phyloP scores from a whole-genome alignment of 2,329 filamentous ascomycete genomes.

The Didymella exigua region DNA sequence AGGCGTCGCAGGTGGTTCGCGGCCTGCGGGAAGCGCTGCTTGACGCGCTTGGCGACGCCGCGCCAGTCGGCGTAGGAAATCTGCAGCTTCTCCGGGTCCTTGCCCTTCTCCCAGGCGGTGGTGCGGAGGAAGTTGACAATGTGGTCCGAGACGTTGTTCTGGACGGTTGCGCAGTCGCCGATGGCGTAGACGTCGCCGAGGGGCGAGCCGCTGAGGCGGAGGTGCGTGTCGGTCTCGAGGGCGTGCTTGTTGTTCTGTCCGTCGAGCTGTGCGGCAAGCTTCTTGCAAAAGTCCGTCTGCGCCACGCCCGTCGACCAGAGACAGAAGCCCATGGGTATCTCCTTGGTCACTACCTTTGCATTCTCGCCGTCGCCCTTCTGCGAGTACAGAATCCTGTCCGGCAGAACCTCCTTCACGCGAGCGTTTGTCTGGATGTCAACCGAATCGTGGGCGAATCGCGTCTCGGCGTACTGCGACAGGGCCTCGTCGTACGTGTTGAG shows the following conservation, averaged over 20 bases:
- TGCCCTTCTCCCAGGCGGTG: conserved; percentile 88
- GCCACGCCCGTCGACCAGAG: conserved; percentile 96
- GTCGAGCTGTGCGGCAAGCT: conserved; percentile 75
- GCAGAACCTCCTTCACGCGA: conserved; percentile 83
- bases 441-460: conserved; percentile 86
- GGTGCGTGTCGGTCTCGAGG: conserved; percentile 91
- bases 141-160: conserved; percentile 94
- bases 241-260: conserved; percentile 87
- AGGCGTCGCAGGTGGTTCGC: conserved; percentile 83
- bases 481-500: conserved; percentile 98
- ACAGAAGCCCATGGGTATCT: conserved; percentile 94
- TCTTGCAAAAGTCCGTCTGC: conserved; percentile 80
- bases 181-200: conserved; percentile 95
- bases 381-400: conserved; percentile 85
- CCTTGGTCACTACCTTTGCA: conserved; percentile 80
- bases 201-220: conserved; percentile 85
- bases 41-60: conserved; percentile 79
- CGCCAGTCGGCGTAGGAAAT: conserved; percentile 90
- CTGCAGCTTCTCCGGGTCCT: conserved; percentile 85
- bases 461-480: conserved; percentile 88
- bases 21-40: conserved; percentile 89
- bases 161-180: conserved; percentile 93
- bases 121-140: conserved; percentile 88
- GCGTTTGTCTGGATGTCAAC: conserved; percentile 92
- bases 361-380: conserved; percentile 70